These are phyloP conservation scores for Penicillium flavigenum DNA, from an alignment of 495 filamentous ascomycete genomes.

Conservation along the genomic window DNA sequence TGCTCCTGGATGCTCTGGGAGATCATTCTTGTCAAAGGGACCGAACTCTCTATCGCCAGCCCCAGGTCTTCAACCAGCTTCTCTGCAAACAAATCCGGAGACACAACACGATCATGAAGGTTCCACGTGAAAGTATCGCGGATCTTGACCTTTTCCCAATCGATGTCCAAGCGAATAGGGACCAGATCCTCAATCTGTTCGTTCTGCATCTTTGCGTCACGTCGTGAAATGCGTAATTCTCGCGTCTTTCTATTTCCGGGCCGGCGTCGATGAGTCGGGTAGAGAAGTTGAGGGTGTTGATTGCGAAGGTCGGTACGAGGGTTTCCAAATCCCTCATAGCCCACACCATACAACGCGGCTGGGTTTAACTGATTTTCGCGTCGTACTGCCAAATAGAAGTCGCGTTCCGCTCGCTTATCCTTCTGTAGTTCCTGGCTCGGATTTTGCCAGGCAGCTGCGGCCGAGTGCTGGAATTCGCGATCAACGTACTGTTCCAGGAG, in stretches of 20 bases:
- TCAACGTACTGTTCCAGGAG: constrained; percentile 73
- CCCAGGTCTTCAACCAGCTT: constrained; percentile 91
- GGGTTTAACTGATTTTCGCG: constrained; percentile 55
- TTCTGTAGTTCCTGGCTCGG: constrained; percentile 48
- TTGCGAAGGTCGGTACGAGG: constrained; percentile 65
- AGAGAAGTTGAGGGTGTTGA: constrained; percentile 61
- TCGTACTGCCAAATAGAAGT: constrained; percentile 51
- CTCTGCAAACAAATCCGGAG: constrained; percentile 76
- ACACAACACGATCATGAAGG: constrained; percentile 81
- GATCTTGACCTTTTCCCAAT: constrained; percentile 92
- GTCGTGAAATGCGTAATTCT: constrained; percentile 66
- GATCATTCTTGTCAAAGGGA: constrained; percentile 71
- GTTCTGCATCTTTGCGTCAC: constrained; percentile 77
- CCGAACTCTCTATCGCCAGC: constrained; percentile 63
- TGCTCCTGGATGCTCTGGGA: constrained; percentile 82
- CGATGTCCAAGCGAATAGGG: constrained; percentile 87
- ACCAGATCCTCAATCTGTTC: constrained; percentile 90
- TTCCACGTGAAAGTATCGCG: constrained; percentile 99
- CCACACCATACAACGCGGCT: constrained; percentile 67
- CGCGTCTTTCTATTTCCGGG: constrained; percentile 72
- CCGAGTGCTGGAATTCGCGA: constrained; percentile 70
- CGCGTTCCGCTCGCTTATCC: constrained; percentile 53
- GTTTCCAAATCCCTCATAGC: constrained; percentile 90
- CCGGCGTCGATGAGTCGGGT: constrained; percentile 69
- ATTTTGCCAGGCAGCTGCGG: constrained; percentile 45